Conservation (phyloP, 495 filamentous ascomycete species). For the Penicillium canariense region DNA sequence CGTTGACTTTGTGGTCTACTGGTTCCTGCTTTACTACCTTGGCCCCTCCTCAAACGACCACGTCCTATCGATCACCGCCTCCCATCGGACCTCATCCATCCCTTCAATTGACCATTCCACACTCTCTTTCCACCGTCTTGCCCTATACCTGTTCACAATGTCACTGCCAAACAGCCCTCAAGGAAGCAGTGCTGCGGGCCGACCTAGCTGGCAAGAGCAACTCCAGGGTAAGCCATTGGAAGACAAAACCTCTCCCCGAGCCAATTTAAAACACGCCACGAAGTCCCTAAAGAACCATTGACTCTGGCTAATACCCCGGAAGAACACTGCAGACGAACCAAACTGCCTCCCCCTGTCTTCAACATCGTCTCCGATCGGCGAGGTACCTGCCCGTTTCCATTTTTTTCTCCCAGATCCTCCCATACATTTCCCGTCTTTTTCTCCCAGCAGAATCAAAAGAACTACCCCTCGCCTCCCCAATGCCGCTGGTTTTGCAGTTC, state of each 20-base stretch:
- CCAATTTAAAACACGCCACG: neutral
- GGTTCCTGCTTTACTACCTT: no score
- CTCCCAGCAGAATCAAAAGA: neutral
- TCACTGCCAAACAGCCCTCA: constrained; percentile 27
- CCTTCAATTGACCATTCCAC: neutral
- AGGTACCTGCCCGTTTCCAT: constrained; percentile 50
- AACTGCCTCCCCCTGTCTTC: constrained; percentile 58
- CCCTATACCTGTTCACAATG: constrained; percentile 23
- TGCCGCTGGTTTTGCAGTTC: no score
- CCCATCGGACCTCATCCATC: constrained; percentile 7
- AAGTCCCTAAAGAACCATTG: neutral
- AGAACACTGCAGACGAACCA: constrained; percentile 61
- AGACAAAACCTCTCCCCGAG: neutral
- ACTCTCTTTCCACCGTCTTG: constrained; percentile 1
- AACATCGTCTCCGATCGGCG: constrained; percentile 76
- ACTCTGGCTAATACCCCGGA: constrained; percentile 5
- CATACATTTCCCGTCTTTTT: constrained; percentile 2
- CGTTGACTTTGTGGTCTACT: no score
- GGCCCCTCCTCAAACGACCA: neutral
- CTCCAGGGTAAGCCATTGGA: constrained; percentile 46
- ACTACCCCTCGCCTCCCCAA: no score
- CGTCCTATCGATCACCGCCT: neutral
- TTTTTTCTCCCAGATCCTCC: neutral
- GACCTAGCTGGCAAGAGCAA: constrained; percentile 49
- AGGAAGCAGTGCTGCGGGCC: constrained; percentile 15